phyloP scores from a whole-genome alignment of 2,329 filamentous ascomycete genomes.

The Exophiala xenobiotica region DNA sequence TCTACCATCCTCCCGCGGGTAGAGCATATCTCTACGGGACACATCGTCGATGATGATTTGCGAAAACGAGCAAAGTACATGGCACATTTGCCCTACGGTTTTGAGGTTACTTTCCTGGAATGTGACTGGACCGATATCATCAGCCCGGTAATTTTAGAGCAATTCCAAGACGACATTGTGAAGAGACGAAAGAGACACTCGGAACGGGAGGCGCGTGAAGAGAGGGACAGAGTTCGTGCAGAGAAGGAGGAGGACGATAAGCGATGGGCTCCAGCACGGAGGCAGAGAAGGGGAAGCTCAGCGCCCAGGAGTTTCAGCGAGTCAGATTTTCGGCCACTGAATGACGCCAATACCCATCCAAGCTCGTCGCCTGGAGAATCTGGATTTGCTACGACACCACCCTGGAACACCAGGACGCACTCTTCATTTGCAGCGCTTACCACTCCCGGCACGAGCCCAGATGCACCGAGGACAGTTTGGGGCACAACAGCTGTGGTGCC shows the following conservation, averaged over 20 bases:
- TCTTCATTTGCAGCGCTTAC: slow-evolving; percentile 58
- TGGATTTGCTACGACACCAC: slow-evolving; percentile 43
- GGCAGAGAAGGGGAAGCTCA: slow-evolving; percentile 54
- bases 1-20: slow-evolving; percentile 82
- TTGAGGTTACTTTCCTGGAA: slow-evolving; percentile 85
- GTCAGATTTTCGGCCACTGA: slow-evolving; percentile 66
- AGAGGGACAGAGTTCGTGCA: slow-evolving; percentile 78
- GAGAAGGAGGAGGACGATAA: slow-evolving; percentile 75
- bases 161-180: slow-evolving; percentile 75
- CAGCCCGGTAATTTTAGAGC: slow-evolving; percentile 68
- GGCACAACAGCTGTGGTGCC: slow-evolving; percentile 71
- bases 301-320: slow-evolving; percentile 52
- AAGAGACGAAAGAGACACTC: slow-evolving; percentile 71
- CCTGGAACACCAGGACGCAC: slow-evolving; percentile 39
- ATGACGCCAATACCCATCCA: slow-evolving; percentile 34
- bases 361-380: slow-evolving; percentile 32
- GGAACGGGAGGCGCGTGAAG: slow-evolving; percentile 82
- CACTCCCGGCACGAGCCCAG: slow-evolving; percentile 78
- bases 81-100: slow-evolving; percentile 82
- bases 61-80: slow-evolving; percentile 84
- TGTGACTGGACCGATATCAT: slow-evolving; percentile 95
- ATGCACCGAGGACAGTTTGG: slow-evolving; percentile 79
- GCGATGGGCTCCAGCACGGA: slow-evolving; percentile 66
- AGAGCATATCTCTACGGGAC: slow-evolving; percentile 83
- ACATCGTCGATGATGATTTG: slow-evolving; percentile 80